Base-by-base conservation (phyloP, 208 protist genomes). In the Acanthamoeba divionensis region DNA sequence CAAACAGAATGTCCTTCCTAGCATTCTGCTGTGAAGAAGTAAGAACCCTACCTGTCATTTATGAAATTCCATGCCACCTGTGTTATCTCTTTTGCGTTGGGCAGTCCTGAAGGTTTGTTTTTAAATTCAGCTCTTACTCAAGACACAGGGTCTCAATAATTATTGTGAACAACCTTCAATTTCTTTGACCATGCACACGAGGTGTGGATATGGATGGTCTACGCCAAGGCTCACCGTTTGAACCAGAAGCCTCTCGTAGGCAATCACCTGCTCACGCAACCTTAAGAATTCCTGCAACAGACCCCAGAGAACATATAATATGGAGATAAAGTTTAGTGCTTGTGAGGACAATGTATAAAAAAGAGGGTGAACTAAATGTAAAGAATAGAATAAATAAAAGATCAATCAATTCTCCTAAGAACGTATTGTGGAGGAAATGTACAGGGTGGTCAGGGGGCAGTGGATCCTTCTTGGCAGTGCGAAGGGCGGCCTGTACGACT, bases 31-130 rank as follows among this genome's bases (percentile, higher is more conserved):
- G 15, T 10, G 26, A 26, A 82, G 10, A n/a, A 2, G 75, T 26
- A 29, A 85, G 55, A 24, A 79, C 36, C 31, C 6, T 89, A 89
- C 73, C 77, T 93, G 86, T 97, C 95, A 63, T 97, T 97, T 26
- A 96, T 77, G 75, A 94, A 96, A 67, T 96, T 96, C 95, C 95
- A 96, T 1, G 94, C 91, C 2, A 91, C 79, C 62, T 96, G 95
- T 24, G 93, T 91, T 0, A 96, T 45, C 12, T 94, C 41, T 47
- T 88, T 65, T 38, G 66, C 57, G 55, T 9, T 21, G 0, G 80
- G 45, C 71, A n/a, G 18, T 60, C 18, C 18, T 60, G 52, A 18
- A 60, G 52, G 57, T 10, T 5, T 26, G 21, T 1, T 18, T 10
- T 7, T 6, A 31, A 9, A 63, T 65, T 18, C 12, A 18, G 24